Evolutionary conservation across 768 basidiomycete species (phyloP), one percentile per base, ranked within the genome.

Genomic region (Mycena haematopus): DNA sequence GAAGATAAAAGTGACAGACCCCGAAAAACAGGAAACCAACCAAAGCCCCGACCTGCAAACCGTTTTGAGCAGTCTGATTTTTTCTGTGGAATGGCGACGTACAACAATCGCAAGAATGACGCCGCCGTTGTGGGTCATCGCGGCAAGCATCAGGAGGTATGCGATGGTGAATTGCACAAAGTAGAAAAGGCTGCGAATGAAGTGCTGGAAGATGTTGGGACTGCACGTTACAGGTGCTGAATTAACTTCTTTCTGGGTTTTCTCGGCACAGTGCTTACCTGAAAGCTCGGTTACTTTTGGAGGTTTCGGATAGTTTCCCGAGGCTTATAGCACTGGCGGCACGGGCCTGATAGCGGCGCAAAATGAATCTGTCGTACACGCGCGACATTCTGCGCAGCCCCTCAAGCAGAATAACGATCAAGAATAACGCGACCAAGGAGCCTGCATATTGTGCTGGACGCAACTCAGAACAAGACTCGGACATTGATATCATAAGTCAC

Each of bases 41-140:
- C 29, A 68, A 63, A 15, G 67, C 54, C n/a, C 60, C 63, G 42
- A 22, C 44, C 64, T 62, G 36, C 1, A 44, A 44, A 2, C n/a
- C 13, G 14, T 6, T 36, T 29, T n/a, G 11, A 57, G 24, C 24
- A 38, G 21, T 6, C 49, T 22, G 10, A 21, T n/a, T 42, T 45
- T 45, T 45, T n/a, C 11, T 6, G 3, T 13, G 36, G 36, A 45
- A 22, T n/a, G 49, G 31, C 29, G 11, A 53, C 64, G 15, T 15
- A 65, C 60, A 33, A 65, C 60, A 17, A 65, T 29, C 6, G 56
- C 49, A 14, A 67, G 40, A 35, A 65, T 59, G 7, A 68, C 29
- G 2, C 60, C 67, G 22, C 66, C 63, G 33, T 68, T 65, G 63
- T 65, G 56, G 10, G 56, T 53, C 58, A 68, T 68, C 10, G 60